Percentiles rank a stretch among this genome's conserved stretches.
These are phyloP conservation scores for Ceratobasidium papillatum DNA, from an alignment of 1,284 basidiomycete species.

Conservation along the genomic window DNA sequence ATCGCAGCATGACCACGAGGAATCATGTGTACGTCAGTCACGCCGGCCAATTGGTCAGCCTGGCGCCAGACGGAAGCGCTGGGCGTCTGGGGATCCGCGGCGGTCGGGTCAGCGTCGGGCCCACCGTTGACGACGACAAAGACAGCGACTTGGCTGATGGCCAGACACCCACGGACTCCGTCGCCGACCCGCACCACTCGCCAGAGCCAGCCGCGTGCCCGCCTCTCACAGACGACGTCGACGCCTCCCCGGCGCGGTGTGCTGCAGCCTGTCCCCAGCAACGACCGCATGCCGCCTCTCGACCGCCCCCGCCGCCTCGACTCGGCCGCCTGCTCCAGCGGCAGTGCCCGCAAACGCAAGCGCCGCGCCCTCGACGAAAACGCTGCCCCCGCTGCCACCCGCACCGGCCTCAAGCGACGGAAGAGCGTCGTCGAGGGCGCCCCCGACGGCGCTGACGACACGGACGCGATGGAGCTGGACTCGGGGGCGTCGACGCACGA, in stretches of 20 bases:
- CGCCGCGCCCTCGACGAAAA: constrained; percentile 29
- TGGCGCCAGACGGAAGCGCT: neutral
- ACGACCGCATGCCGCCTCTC: constrained; percentile 33
- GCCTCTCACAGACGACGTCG: neutral
- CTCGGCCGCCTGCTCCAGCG: neutral
- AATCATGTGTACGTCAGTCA: neutral
- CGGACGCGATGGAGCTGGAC: constrained; percentile 36
- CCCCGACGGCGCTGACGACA: constrained; percentile 13
- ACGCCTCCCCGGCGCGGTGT: constrained; percentile 16
- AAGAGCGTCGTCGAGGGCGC: constrained; percentile 23
- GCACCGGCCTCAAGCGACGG: constrained; percentile 19
- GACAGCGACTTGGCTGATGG: neutral
- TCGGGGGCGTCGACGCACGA: constrained; percentile 28
- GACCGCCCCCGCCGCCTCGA: constrained; percentile 30
- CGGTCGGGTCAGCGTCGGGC: constrained; percentile 6
- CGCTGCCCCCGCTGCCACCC: constrained; percentile 11
- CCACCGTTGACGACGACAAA: constrained; percentile 21
- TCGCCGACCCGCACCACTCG: neutral
- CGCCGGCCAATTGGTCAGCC: neutral
- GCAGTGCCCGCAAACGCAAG: constrained; percentile 30
- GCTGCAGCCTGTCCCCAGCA: constrained; percentile 23
- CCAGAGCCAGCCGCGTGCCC: neutral
- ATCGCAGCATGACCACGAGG: constrained; percentile 1
- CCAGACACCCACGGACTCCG: constrained; percentile 2
- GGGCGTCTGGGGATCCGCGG: constrained; percentile 15